Evolutionary conservation across 371 early-diverging fungal genomes (phyloP), one percentile per base, ranked within the genome.

Genomic region (Apophysomyces sp.): DNA sequence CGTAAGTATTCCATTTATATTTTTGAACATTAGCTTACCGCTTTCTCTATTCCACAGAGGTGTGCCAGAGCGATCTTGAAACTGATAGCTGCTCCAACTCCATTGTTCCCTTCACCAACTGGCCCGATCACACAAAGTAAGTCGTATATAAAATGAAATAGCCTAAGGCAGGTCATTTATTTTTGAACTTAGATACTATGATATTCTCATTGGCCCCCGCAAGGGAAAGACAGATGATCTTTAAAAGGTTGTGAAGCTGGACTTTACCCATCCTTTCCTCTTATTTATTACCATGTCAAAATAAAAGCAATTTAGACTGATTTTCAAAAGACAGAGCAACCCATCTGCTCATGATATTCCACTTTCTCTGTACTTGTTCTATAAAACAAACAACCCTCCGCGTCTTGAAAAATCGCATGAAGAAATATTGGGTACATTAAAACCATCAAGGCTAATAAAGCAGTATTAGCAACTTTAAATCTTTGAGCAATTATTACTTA

Each of bases 121-220:
- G 36, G 26, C 6, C 21, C 18, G 68, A 68, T 30, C 68, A 68
- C 28, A 29, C 60, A 2, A 55, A 36, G 68, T 68, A 52, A 56
- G 61, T 52, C 52, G 3, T 4, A 7, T 24, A 21, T 18, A 44
- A 21, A 9, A 4, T 7, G 21, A 44, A 21, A 1, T 21, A 44
- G 18, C 8, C 18, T n/a, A n/a, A n/a, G n/a, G n/a, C n/a, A n/a
- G n/a, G n/a, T n/a, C n/a, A n/a, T n/a, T n/a, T n/a, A n/a, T n/a
- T n/a, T n/a, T n/a, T n/a, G n/a, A n/a, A 5, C 9, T 44, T 44
- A 44, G 49, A 11, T 44, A 44, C 49, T 44, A 44, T 21, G 24
- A 21, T 21, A 44, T 44, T 9, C 6, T 9, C 11, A 44, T 44
- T 21, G 49, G 49, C 21, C n/a, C 21, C 21, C 3, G 9, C n/a